Evolutionary conservation across 1,284 basidiomycete species (phyloP), one percentile per base, ranked within the genome.

Genomic region (Fistulina hepatica): DNA sequence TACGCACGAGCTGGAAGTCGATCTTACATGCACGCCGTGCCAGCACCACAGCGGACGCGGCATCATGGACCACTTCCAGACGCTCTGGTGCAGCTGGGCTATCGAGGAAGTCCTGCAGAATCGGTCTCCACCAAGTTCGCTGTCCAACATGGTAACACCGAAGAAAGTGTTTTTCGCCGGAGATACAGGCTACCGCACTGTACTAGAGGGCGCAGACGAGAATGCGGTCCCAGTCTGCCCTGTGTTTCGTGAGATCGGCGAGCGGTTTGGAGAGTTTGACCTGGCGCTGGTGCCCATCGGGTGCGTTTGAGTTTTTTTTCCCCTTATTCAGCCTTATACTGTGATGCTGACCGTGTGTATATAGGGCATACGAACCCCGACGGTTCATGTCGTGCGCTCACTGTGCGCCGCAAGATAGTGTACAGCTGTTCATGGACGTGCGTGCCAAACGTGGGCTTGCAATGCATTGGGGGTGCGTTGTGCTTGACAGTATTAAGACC

Each of bases 231-330:
- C 28, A 0, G 57, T 63, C 3, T 83, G 80, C 50, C 81, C 80
- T 9, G 81, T 67, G 2, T 84, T 84, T 55, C 65, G 67, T 47
- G 67, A 79, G 55, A 76, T 82, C 37, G 81, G 81, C 3, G 60
- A 69, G 37, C 55, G 55, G 7, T 73, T 75, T 39, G 77, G 75
- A 0, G 67, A 66, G 1, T 76, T 84, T 48, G 71, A 74, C 51
- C 52, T 71, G 26, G 71, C 76, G 6, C 53, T 82, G 53, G 69
- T 81, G 42, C 77, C 78, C 0, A 81, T 82, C 26, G 78, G 77
- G 70, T 72, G 33, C n/a, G 27, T 25, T 25, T 25, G n/a, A n/a
- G 24, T 9, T n/a, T 9, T n/a, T n/a, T 9, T 25, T 25, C n/a
- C n/a, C n/a, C n/a, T n/a, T n/a, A n/a, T n/a, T n/a, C n/a, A n/a